Evolutionary conservation across 768 basidiomycete species (phyloP).

Genomic region (Austroboletus eburneus): DNA sequence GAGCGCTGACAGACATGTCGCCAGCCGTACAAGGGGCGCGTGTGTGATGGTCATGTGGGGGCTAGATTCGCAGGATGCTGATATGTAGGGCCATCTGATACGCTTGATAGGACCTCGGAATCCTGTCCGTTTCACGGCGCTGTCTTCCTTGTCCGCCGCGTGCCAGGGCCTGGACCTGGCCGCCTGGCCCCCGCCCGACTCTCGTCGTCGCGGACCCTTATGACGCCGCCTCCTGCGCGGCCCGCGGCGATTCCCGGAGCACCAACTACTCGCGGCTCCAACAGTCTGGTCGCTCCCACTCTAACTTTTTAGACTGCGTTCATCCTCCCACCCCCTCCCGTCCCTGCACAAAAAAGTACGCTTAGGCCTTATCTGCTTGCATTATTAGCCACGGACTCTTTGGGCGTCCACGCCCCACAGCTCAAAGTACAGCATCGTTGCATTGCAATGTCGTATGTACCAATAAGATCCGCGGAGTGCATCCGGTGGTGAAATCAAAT

Average conservation of each 20-base stretch:
- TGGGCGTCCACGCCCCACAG: slow-evolving; percentile 12
- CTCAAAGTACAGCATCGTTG: slow-evolving; percentile 9
- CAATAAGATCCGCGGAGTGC: slow-evolving; percentile 22
- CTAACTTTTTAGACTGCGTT: neutral
- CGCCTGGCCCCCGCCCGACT: neutral
- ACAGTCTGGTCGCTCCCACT: neutral
- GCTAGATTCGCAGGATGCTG: slow-evolving; percentile 14
- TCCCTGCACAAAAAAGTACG: neutral
- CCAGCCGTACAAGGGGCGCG: slow-evolving; percentile 1
- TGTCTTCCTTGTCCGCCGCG: slow-evolving; percentile 16
- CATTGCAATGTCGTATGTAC: neutral
- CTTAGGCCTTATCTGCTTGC: no score
- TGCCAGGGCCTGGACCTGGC: slow-evolving; percentile 1
- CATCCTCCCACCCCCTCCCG: neutral
- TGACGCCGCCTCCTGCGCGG: neutral
- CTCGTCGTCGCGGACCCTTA: no score
- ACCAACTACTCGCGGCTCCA: neutral
- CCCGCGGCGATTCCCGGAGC: slow-evolving; percentile 16
- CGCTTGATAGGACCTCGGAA: slow-evolving; percentile 23
- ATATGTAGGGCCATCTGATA: slow-evolving; percentile 24
- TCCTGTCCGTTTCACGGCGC: slow-evolving; percentile 21
- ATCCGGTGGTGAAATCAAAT: slow-evolving; percentile 8
- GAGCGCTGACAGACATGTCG: neutral
- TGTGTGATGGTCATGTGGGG: slow-evolving; percentile 2
- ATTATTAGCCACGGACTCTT: slow-evolving; percentile 12